Evolutionary conservation across 768 basidiomycete species (phyloP), one percentile per base, ranked within the genome.

Genomic region (Symmetrospora coprosmae): DNA sequence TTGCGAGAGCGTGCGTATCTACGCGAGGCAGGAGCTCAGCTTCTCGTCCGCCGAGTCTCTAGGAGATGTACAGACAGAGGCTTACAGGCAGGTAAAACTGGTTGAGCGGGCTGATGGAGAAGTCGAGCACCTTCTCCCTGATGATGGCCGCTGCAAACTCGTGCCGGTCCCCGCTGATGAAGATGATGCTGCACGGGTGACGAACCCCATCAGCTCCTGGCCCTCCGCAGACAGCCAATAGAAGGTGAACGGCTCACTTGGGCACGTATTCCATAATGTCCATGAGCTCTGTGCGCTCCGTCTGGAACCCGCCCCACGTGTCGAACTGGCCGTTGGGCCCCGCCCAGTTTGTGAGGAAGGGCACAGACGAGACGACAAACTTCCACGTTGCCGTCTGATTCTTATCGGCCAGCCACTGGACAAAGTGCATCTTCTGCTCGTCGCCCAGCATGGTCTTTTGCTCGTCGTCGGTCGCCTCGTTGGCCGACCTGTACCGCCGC

Each of bases 351-450:
- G 80, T 78, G 34, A 82, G 83, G 71, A 87, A 81, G 0, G 85
- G 85, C 2, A 86, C 83, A 14, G 82, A 82, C 13, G 80, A 78
- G 35, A 84, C 77, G 64, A 87, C 75, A 68, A 87, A 86, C 72
- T 86, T 86, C 77, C 83, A 86, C 0, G 82, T 80, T 7, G 80
- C 75, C 0, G 85, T 86, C 51, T 73, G 68, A 72, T 86, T 86
- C 21, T 82, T 83, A 76, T 81, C 59, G 14, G 74, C 74, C 1
- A 84, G 75, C 85, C 85, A 86, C 53, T 77, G 71, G 62, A 80
- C 73, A 38, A 86, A 74, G 0, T 79, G 80, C 0, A 76, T 71
- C 28, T 85, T 74, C 68, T 87, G 85, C 31, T 70, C 66, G 35
- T 79, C 78, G 21, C 86, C 85, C 14, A 87, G 77, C 82, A 87